Evolutionary conservation across 2,329 filamentous ascomycete genomes (phyloP), one percentile per base, ranked within the genome.

Genomic region (Colletotrichum sp.): DNA sequence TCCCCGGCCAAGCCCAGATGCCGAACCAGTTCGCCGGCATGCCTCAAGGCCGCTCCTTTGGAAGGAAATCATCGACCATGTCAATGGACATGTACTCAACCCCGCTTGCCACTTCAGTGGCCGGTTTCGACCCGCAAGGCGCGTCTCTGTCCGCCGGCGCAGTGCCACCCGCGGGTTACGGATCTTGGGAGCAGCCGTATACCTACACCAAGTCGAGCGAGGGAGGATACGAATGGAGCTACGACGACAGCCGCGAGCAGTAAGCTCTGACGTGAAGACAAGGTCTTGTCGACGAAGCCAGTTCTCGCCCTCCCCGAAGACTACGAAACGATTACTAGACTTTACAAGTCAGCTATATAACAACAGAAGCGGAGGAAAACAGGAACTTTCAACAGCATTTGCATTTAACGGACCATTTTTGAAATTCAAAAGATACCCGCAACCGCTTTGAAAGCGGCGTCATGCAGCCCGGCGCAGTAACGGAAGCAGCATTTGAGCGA

Each of bases 181-280:
- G 84, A 13, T 75, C 83, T 21, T 90, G 89, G 89, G 85, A 86
- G 38, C 86, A 87, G 61, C 82, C 85, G 32, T 88, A 87, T 66
- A 79, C 84, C n/a, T 88, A 87, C 77, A 70, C 83, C 30, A 87
- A 84, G 77, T 79, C 81, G n/a, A 75, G 76, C 32, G 86, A 85
- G 5, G 74, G 81, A 4, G 79, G 78, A 55, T 85, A 85, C 64
- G 81, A 81, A 8, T 81, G 83, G 18, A 55, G n/a, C 38, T 32
- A 64, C n/a, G 21, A 64, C 18, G 38, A 48, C 38, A 48, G 38
- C 38, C 18, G 38, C 18, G 38, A 48, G 38, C 38, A 48, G 38
- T 48, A 48, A 48, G 38, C 38, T n/a, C 38, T 10, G 5, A n/a
- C 32, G 32, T 3, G 32, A 34, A 34, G 32, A 34, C 32, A 34